Conservation (phyloP, 2,329 filamentous ascomycete species). For the Chrysosporium queenslandicum region DNA sequence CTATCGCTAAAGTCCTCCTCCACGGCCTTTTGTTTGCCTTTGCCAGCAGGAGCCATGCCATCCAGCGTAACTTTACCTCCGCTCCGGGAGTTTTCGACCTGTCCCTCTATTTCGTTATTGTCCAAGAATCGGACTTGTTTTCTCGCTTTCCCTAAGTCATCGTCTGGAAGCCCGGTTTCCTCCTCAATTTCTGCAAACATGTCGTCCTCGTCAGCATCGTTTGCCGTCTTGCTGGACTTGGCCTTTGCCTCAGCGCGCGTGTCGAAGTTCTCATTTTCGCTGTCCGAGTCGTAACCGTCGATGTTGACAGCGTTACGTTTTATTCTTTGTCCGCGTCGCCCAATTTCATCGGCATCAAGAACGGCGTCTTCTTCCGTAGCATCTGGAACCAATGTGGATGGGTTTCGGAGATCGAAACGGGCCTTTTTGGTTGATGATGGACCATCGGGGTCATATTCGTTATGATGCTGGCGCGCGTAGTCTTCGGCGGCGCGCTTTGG, state of each 20-base stretch:
- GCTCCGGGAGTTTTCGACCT: constrained; percentile 62
- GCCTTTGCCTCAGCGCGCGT: constrained; percentile 55
- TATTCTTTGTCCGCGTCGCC: constrained; percentile 57
- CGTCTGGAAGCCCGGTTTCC: constrained; percentile 46
- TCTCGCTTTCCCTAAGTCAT: constrained; percentile 46
- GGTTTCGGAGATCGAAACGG: constrained; percentile 90
- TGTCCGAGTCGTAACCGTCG: constrained; percentile 91
- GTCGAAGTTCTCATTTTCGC: constrained; percentile 82
- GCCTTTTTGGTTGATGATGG: constrained; percentile 58
- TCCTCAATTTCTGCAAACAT: constrained; percentile 72
- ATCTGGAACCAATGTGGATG: constrained; percentile 79
- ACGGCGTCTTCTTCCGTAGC: constrained; percentile 59
- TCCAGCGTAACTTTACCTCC: constrained; percentile 57
- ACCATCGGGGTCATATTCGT: constrained; percentile 31
- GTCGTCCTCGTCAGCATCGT: constrained; percentile 45
- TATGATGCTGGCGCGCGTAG: constrained; percentile 57
- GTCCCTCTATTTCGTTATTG: constrained; percentile 62
- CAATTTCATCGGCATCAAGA: constrained; percentile 87
- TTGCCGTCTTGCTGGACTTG: constrained; percentile 30
- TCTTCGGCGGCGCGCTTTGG: constrained; percentile 76
- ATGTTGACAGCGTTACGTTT: constrained; percentile 93
- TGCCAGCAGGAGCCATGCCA: constrained; percentile 44
- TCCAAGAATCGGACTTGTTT: constrained; percentile 52
- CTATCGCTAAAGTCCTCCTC: constrained; percentile 50
- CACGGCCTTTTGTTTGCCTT: constrained; percentile 33